Evolutionary conservation across 305 asterid genomes (phyloP), one percentile per base, ranked within the genome.

Genomic region (Rubia balearica): DNA sequence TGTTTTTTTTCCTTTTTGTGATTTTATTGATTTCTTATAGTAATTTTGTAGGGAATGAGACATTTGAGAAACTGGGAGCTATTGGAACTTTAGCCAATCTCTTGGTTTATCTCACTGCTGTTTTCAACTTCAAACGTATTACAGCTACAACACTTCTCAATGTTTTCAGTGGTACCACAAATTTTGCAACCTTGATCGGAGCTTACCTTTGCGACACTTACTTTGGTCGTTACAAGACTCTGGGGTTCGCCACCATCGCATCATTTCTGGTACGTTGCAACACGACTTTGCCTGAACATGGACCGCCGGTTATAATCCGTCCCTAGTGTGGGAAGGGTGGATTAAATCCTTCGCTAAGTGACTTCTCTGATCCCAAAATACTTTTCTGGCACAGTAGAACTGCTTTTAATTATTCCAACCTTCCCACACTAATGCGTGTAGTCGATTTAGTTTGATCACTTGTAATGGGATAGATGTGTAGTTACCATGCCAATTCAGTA

Each of bases 31-130:
- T 19, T 56, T 56, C 14, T 56, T 19, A 13, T 3, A 5, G 2
- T 57, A 1, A 8, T 19, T 57, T 22, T 21, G 62, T 8, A 63
- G 68, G 68, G 14, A 63, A 63, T 63, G 68, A 42, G 22, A 85
- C 92, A 0, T 90, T 88, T 75, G 96, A 90, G 79, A 90, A 90
- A 83, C 90, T 90, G 30, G 96, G 95, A 71, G 85, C 95, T 3
- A 78, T 88, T 17, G 95, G 96, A 0, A 85, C 86, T 30, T 61
- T 81, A 7, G 72, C 88, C 8, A 90, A 90, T 71, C 77, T 90
- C 45, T 82, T 83, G 73, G 88, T 90, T 42, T 90, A 90, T 72
- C 82, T 90, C 16, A 88, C 92, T 13, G 77, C 89, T 13, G 76
- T 88, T 48, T 90, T 88, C 85, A 84, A 90, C 82, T 69, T 90